phyloP scores from a whole-genome alignment of 306 rosid genomes.

The Quillaja saponaria region DNA sequence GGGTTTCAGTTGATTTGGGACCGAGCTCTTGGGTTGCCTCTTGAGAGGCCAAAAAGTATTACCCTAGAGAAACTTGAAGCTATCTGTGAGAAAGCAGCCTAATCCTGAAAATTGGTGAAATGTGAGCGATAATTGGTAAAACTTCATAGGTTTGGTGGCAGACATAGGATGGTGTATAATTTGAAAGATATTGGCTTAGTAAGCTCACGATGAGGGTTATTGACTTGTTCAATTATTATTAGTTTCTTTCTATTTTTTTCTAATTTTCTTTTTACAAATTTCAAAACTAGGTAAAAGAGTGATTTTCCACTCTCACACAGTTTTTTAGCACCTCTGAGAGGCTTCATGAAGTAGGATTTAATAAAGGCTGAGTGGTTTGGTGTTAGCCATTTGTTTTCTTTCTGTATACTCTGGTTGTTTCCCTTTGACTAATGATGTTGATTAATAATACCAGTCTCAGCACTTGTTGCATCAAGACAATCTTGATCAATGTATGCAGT shows the following conservation, averaged over 20 bases:
- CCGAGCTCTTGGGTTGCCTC: constrained; percentile 54
- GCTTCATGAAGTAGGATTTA: constrained; percentile 23
- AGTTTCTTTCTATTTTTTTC: too few species aligned
- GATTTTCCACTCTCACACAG: constrained; percentile 13
- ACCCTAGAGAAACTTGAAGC: constrained; percentile 51
- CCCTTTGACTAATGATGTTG: neutral
- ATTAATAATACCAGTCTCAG: neutral
- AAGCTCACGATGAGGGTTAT: constrained; percentile 9
- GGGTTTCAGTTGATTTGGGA: constrained; percentile 56
- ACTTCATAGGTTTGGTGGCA: neutral
- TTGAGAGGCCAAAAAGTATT: constrained; percentile 56
- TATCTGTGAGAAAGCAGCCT: constrained; percentile 19
- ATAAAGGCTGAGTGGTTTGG: constrained; percentile 37
- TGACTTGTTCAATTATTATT: neutral
- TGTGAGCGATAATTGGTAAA: constrained; percentile 18
- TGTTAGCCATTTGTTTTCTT: constrained; percentile 20
- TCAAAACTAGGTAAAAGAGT: constrained; percentile 39
- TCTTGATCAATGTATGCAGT: too few species aligned
- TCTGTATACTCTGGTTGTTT: constrained; percentile 5
- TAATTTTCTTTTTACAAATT: constrained; percentile 11
- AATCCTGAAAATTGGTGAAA: constrained; percentile 22
- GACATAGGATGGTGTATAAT: constrained; percentile 12
- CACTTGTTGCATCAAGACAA: neutral
- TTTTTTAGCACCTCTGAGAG: constrained; percentile 17
- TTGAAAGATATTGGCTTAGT: constrained; percentile 14